Base-by-base conservation (phyloP, 768 basidiomycete genomes). In the Phanerochaete sordida region DNA sequence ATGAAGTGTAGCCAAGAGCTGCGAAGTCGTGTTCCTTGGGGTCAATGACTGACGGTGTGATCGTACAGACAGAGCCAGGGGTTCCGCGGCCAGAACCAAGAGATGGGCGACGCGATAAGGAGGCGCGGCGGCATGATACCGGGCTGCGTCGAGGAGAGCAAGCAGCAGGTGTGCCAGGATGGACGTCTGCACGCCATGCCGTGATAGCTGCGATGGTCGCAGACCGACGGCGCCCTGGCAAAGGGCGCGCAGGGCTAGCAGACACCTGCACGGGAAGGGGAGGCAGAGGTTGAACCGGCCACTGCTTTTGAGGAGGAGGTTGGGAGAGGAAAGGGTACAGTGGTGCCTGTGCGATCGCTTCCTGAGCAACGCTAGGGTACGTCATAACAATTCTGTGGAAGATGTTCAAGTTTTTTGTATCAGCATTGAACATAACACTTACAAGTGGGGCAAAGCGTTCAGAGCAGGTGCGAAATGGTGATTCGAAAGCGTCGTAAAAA, bases 151-250 rank as follows among this genome's bases (percentile, higher is more conserved):
- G 65, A 7, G 69, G 71, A 24, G 64, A 77, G 74, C 23, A 75
- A 65, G 78, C 75, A 0, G 72, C 76, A 2, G 88, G 88, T 16
- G 88, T 85, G 6, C 88, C 88, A 4, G 88, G 89, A 58, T 86
- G 83, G 57, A 91, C 86, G 62, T 74, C 77, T 21, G 82, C 73
- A 4, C 83, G 86, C 89, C 89, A 91, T 39, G 81, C 64, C 16
- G 80, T 67, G 48, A 90, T 87, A 39, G 77, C 67, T 1, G 80
- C 73, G 63, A 77, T 77, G 1, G 82, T 79, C 55, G 74, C 77
- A 23, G 82, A 79, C 63, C 76, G 76, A 51, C 69, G 71, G 13
- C 72, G 58, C 19, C 60, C 63, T 2, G 57, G 49, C 24, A 60
- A 62, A 11, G 67, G 62, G 11, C 51, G 53, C 23, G 35, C 49